Base-by-base conservation (phyloP, 176 grass and related monocot genomes). In the Alloteropsis semialata region DNA sequence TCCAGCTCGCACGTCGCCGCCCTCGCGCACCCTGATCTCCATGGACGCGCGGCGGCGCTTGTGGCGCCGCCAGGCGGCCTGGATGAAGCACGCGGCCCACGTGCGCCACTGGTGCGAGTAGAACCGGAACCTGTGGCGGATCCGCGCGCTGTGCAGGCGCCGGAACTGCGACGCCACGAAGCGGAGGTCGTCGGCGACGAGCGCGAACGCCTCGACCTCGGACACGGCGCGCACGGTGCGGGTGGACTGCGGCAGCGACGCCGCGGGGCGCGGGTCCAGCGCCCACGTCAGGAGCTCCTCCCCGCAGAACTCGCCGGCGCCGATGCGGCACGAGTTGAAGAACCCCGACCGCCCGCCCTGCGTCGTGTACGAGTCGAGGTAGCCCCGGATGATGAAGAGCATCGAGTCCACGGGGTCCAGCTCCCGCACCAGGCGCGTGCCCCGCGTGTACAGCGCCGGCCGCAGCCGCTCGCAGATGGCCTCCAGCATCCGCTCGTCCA, bases 231-330 rank as follows among this genome's bases (percentile, higher is more conserved):
- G 77, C 65, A 95, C 96, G 65, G 96, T 98, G 48, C 96, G 91
- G 19, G 96, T 96, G 33, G 96, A 98, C 27, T 80, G 84, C 45
- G 96, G 96, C 85, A 98, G 85, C 30, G 72, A 75, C 7, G 75
- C 82, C 0, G 85, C 64, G 1, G 88, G 88, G 0, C 88, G 71
- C 62, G 96, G 96, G 80, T 98, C 82, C 14, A 98, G 91, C 34
- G 96, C 96, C 96, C 96, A 98, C 28, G 96, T 89, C 21, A 98
- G 93, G 44, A 98, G 89, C 87, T 98, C 93, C 87, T 98, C 93
- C 5, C 96, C 96, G 77, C 96, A 98, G 92, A 98, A 98, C 87
- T 98, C 96, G 0, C 91, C 92, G 2, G 96, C 84, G 1, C 96
- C 93, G 71, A 98, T 90, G 51, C 89, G 96, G 75, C 96, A 95